A percentile compares a stretch with the other conserved stretches of the same genome.
Evolutionary conservation across 805 yeast species (phyloP).

Genomic region (Alloascoidea africana): DNA sequence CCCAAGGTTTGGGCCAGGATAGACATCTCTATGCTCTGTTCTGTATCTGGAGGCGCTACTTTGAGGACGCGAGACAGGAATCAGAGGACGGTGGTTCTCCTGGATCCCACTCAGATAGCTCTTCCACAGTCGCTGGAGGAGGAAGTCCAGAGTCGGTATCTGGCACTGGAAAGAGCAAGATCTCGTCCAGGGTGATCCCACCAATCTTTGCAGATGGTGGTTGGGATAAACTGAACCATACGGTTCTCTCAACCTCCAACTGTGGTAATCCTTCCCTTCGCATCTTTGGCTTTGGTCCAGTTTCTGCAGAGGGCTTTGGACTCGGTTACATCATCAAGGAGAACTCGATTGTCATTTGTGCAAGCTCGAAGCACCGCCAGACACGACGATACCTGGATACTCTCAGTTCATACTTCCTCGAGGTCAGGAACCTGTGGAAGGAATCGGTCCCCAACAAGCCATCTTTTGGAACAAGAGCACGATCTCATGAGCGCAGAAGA

Average conservation of each 20-base stretch:
- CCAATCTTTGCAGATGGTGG: constrained; percentile 71
- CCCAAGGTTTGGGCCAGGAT: constrained; percentile 81
- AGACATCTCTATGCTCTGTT: constrained; percentile 80
- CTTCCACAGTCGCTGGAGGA: not conserved
- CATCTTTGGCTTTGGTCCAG: constrained; percentile 87
- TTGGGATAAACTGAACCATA: constrained; percentile 74
- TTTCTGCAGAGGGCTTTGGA: constrained; percentile 84
- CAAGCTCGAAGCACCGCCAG: constrained; percentile 80
- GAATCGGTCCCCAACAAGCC: constrained; percentile 7
- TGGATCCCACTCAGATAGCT: not conserved
- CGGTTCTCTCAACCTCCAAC: constrained; percentile 70
- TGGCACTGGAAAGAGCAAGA: not conserved
- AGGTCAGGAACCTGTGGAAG: constrained; percentile 30
- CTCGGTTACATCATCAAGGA: constrained; percentile 78
- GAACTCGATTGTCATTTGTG: constrained; percentile 65
- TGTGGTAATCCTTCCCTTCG: constrained; percentile 87
- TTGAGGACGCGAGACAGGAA: not conserved
- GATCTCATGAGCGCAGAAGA: constrained; percentile 2
- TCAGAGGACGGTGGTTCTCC: not conserved
- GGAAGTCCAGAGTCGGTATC: too few species aligned
- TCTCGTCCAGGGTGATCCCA: constrained; percentile 30
- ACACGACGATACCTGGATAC: constrained; percentile 65
- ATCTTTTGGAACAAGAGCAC: constrained; percentile 2
- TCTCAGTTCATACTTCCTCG: constrained; percentile 44
- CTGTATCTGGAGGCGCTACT: constrained; percentile 56